phyloP scores from a whole-genome alignment of 805 yeast species.

The Priceomyces medius region DNA sequence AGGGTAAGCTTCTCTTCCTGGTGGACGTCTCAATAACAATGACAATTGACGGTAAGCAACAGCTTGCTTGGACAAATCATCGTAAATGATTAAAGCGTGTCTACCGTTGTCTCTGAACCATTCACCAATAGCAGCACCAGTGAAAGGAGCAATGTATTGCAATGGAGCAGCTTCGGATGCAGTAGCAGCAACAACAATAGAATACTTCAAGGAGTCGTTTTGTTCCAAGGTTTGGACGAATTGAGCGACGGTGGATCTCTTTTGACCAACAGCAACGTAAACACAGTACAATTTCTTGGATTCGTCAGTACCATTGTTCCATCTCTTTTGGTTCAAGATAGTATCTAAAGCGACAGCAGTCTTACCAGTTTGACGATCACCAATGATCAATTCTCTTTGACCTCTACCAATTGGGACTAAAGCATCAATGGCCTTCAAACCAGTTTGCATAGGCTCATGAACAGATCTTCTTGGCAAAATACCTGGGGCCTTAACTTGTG shows the following conservation, averaged over 20 bases:
- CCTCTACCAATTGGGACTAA: conserved; percentile 99
- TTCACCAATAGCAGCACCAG: conserved; percentile 99
- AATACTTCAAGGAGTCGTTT: conserved; percentile 95
- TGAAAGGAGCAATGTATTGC: conserved; percentile 99
- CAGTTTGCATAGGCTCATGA: conserved; percentile 99
- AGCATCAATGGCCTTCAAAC: conserved; percentile 98
- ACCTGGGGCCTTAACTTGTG: conserved; percentile 99
- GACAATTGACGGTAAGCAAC: conserved; percentile 99
- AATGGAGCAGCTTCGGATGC: conserved; percentile 99
- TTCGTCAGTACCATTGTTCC: conserved; percentile 95
- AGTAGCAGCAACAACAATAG: conserved; percentile 98
- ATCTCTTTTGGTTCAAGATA: conserved; percentile 98
- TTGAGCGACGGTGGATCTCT: conserved; percentile 99
- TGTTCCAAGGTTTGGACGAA: conserved; percentile 98
- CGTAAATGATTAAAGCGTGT: conserved; percentile 96
- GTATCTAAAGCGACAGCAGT: conserved; percentile 99
- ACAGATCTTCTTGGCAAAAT: conserved; percentile 99
- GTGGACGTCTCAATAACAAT: conserved; percentile 93
- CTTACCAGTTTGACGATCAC: conserved; percentile 99
- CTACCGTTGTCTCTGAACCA: conserved; percentile 99
- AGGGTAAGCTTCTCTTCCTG: conserved; percentile 96
- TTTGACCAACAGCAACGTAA: conserved; percentile 99
- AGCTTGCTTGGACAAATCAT: conserved; percentile 98
- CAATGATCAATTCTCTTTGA: conserved; percentile 99
- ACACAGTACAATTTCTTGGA: conserved; percentile 98